Base-by-base conservation (phyloP, 805 yeast genomes). In the Ogataea nakhonphanomensis region DNA sequence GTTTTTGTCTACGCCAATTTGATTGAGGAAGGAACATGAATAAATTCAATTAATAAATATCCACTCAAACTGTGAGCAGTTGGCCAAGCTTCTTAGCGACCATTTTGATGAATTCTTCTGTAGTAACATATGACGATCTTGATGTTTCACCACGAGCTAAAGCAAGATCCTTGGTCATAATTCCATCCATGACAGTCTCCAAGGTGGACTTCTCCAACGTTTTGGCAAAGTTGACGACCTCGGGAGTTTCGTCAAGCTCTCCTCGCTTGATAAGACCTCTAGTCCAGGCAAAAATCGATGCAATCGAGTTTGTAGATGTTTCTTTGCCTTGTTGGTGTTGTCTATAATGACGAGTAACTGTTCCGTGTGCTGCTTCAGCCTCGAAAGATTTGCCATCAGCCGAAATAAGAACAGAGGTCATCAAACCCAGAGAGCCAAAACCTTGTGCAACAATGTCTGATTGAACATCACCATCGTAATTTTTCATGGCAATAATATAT, bases 331-430 rank as follows among this genome's bases (percentile, higher is more conserved):
- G 86, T 70, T 91, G 97, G 67, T 87, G 88, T 68, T 83, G 93
- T 72, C 97, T 84, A 71, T 76, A 91, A 66, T 91, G 98, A 71
- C 98, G 85, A 33, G 97, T 91, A 54, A 91, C 98, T 10, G 98
- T 91, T 42, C 98, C 98, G 64, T 91, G 98, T n/a, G 98, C 98
- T 44, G 98, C 98, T 73, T 91, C 98, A 40, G 89, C 72, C 72
- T 91, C 97, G 64, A 87, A 90, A 10, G 96, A 82, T 71, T 85
- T 86, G 20, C 97, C 97, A 65, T 91, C 97, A 36, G 97, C 95
- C n/a, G 97, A 81, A 59, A 89, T 79, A 54, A 91, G 76, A n/a
- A 88, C 95, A 3, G 98, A 91, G 24, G 98, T 89, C 98, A 91
- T 91, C 54, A 91, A 76, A 30, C 98, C 98, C 51, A 91, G 74